Conservation (phyloP, 176 grass and related monocot species). For the Musa troglodytarum region DNA sequence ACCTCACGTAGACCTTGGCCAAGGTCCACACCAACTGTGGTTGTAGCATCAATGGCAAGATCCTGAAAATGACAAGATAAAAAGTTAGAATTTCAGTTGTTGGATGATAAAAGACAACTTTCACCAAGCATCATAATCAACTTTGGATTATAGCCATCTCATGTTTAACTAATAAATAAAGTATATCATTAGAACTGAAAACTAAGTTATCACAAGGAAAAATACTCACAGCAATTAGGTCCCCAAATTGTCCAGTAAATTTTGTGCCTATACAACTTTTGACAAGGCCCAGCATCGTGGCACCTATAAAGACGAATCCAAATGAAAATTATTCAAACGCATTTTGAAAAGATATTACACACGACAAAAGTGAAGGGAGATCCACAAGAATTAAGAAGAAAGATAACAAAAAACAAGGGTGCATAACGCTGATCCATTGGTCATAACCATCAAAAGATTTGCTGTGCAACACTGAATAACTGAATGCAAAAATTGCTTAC, state of each 20-base stretch:
- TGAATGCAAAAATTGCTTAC: constrained; percentile 43
- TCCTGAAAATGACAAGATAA: constrained; percentile 41
- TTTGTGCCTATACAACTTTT: constrained; percentile 98
- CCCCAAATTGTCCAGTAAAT: constrained; percentile 96
- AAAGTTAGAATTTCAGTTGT: constrained; percentile 9
- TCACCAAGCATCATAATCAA: background rate
- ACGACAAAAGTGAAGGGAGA: too few species aligned
- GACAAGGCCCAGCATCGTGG: constrained; percentile 55
- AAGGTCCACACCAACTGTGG: constrained; percentile 82
- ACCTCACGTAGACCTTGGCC: constrained; percentile 91
- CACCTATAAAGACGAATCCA: constrained; percentile 31
- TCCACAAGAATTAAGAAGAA: background rate
- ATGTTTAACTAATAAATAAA: background rate
- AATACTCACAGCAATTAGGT: constrained; percentile 84
- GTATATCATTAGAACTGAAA: background rate
- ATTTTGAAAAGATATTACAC: background rate
- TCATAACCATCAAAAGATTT: background rate
- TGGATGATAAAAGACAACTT: background rate
- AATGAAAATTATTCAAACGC: constrained; percentile 1
- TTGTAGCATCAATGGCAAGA: constrained; percentile 94
- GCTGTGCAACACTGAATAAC: background rate
- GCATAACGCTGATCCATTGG: background rate
- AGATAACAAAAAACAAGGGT: background rate
- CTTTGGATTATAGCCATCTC: background rate
- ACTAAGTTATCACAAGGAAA: background rate